A percentile compares a stretch with the other conserved stretches of the same genome.
Conservation (phyloP, 2,329 filamentous ascomycete genomes). For the Aspergillus neoniger region DNA sequence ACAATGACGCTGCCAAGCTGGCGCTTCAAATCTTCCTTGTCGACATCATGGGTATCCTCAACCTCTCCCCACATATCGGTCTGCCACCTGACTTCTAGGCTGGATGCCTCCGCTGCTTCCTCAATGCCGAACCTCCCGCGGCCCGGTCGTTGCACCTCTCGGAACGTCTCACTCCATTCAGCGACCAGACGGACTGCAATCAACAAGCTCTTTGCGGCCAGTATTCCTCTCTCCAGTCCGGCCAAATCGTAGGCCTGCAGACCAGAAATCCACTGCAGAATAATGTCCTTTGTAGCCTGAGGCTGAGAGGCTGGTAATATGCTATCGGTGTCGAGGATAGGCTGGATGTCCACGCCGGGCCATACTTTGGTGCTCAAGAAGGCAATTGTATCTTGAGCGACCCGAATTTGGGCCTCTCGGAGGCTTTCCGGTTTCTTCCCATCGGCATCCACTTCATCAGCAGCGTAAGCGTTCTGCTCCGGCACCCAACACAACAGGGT, state of each 20-base stretch:
- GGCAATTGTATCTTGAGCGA: slow-evolving; percentile 69
- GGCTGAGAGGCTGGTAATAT: slow-evolving; percentile 76
- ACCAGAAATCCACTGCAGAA: slow-evolving; percentile 73
- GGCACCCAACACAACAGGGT: slow-evolving; percentile 88
- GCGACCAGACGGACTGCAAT: slow-evolving; percentile 73
- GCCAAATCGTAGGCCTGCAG: slow-evolving; percentile 80
- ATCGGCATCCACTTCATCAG: slow-evolving; percentile 51
- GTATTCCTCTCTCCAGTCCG: slow-evolving; percentile 76
- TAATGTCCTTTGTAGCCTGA: slow-evolving; percentile 71
- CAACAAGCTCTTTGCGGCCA: slow-evolving; percentile 85
- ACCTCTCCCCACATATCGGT: slow-evolving; percentile 92
- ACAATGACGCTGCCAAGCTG: slow-evolving; percentile 87
- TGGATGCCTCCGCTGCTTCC: slow-evolving; percentile 75
- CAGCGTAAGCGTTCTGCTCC: slow-evolving; percentile 53
- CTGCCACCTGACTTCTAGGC: slow-evolving; percentile 87
- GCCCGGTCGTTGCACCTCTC: slow-evolving; percentile 49
- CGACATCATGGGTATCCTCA: slow-evolving; percentile 96
- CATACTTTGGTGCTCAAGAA: slow-evolving; percentile 74
- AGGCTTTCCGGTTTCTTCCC: slow-evolving; percentile 59
- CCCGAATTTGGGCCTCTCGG: slow-evolving; percentile 69
- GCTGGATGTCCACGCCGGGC: slow-evolving; percentile 77
- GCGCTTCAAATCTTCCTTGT: slow-evolving; percentile 82
- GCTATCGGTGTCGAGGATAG: slow-evolving; percentile 75
- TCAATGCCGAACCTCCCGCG: slow-evolving; percentile 70
- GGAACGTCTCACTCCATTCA: slow-evolving; percentile 81